phyloP scores from a whole-genome alignment of 2,329 filamentous ascomycete genomes.

The Aspergillus costaricaensis region DNA sequence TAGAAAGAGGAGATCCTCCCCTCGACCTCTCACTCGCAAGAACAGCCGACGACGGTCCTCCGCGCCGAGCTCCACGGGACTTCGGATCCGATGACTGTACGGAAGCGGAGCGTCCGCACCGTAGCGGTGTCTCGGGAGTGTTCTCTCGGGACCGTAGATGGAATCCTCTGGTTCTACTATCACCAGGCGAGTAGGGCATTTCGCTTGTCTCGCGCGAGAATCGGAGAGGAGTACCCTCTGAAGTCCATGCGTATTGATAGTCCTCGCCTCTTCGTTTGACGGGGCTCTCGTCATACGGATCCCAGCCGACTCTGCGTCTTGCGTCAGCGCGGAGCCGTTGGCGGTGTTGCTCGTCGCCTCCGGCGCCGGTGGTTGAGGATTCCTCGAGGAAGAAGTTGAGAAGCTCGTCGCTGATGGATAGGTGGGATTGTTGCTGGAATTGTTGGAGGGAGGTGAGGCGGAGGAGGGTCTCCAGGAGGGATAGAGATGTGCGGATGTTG shows the following conservation, averaged over 20 bases:
- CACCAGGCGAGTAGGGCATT: slow-evolving; percentile 32
- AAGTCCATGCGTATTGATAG: slow-evolving; percentile 55
- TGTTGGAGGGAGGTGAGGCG: slow-evolving; percentile 85
- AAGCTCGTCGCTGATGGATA: slow-evolving; percentile 87
- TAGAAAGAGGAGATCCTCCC: slow-evolving; percentile 40
- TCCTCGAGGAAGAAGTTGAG: slow-evolving; percentile 83
- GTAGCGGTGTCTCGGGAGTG: slow-evolving; percentile 34
- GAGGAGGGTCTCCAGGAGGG: slow-evolving; percentile 84
- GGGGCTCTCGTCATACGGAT: slow-evolving; percentile 71
- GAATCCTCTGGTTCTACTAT: slow-evolving; percentile 24
- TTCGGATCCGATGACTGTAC: slow-evolving; percentile 20
- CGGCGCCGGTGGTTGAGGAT: slow-evolving; percentile 65
- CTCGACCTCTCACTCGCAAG: slow-evolving; percentile 19
- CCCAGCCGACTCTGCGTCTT: slow-evolving; percentile 65
- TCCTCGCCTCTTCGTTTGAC: slow-evolving; percentile 67
- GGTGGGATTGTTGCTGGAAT: slow-evolving; percentile 84
- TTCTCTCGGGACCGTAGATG: slow-evolving; percentile 36
- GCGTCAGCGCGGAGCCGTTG: slow-evolving; percentile 63
- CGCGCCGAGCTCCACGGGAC: not conserved
- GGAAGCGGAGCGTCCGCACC: slow-evolving; percentile 25
- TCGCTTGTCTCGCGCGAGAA: slow-evolving; percentile 26
- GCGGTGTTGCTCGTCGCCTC: slow-evolving; percentile 62
- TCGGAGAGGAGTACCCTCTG: slow-evolving; percentile 27
- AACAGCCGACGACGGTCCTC: slow-evolving; percentile 12
- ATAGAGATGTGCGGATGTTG: slow-evolving; percentile 67